phyloP scores from a whole-genome alignment of 805 yeast species.

The Blastobotrys muscicola region DNA sequence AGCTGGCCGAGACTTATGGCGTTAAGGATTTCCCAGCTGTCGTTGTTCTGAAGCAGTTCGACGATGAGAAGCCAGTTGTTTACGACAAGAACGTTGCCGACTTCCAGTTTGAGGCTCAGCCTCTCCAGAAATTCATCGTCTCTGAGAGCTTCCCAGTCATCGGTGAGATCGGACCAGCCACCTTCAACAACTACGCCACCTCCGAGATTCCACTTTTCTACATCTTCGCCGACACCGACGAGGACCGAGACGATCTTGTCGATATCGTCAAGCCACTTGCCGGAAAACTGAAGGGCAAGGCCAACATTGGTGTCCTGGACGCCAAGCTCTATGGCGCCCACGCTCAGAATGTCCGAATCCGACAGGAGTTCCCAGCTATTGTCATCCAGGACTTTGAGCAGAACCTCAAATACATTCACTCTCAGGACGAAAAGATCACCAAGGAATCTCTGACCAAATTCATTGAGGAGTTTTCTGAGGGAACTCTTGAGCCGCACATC shows the following conservation, averaged over 20 bases:
- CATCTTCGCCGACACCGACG: slow-evolving; percentile 67
- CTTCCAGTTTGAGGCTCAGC: slow-evolving; percentile 26
- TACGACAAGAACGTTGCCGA: slow-evolving; percentile 21
- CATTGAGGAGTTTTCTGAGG: slow-evolving; percentile 53
- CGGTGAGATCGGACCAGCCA: slow-evolving; percentile 77
- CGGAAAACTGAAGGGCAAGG: slow-evolving; percentile 63
- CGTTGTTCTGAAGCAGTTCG: slow-evolving; percentile 34
- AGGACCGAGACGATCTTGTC: slow-evolving; percentile 50
- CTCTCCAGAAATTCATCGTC: slow-evolving; percentile 40
- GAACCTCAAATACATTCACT: slow-evolving; percentile 70
- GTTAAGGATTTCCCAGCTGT: slow-evolving; percentile 37
- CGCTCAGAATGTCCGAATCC: slow-evolving; percentile 75
- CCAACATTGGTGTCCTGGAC: slow-evolving; percentile 84
- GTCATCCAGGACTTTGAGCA: slow-evolving; percentile 65
- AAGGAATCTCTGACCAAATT: slow-evolving; percentile 49
- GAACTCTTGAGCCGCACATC: slow-evolving; percentile 58
- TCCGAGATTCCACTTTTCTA: slow-evolving; percentile 75
- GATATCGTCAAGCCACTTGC: slow-evolving; percentile 53
- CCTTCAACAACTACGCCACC: slow-evolving; percentile 65
- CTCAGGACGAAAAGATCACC: slow-evolving; percentile 47
- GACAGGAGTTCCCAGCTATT: slow-evolving; percentile 81
- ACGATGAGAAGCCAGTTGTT: slow-evolving; percentile 25
- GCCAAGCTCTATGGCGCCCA: slow-evolving; percentile 75
- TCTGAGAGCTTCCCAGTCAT: slow-evolving; percentile 70
- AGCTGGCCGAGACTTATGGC: slow-evolving; percentile 32